Evolutionary conservation across 169 alveolate genomes (phyloP), one percentile per base, ranked within the genome.

Genomic region (Cryptosporidium meleagridis): DNA sequence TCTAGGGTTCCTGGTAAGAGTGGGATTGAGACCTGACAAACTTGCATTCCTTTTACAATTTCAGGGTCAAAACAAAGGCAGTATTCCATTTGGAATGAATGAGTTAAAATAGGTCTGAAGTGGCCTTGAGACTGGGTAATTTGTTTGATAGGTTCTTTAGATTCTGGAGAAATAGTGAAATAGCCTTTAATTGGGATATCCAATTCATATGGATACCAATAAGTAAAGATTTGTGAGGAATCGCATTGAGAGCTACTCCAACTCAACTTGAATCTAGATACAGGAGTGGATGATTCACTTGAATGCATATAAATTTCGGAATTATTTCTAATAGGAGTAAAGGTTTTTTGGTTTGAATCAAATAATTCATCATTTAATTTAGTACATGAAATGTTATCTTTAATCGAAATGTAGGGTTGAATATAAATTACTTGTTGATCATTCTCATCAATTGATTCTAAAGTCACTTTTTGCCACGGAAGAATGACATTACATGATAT

Each of bases 161-260:
- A 52, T 55, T 75, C 86, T 31, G 86, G 72, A 18, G 31, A 55
- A 18, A 75, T 75, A 37, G 86, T 55, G 21, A 55, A 75, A n/a
- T 75, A 75, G 37, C 86, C 86, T 58, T 75, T 75, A 75, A 75
- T 75, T 7, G 86, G 86, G 29, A 58, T 26, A 7, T 75, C 35
- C 53, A 33, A 23, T 58, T 75, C 73, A 75, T 75, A 75, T 29
- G 86, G 86, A 26, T 75, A 75, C 86, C 86, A 75, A 16, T 75
- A 75, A 21, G 35, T 52, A 16, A 53, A 58, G 6, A 75, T 75
- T 75, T 33, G 39, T 16, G 73, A 71, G 9, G 65, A 55, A 59
- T 55, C 58, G 35, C 67, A 35, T 75, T 75, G 71, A 53, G 29
- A 52, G 48, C 59, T 55, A 53, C 58, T 75, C 86, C 86, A 75